Conservation (phyloP, 106 monocot genomes). For the Gastrodia elata region DNA sequence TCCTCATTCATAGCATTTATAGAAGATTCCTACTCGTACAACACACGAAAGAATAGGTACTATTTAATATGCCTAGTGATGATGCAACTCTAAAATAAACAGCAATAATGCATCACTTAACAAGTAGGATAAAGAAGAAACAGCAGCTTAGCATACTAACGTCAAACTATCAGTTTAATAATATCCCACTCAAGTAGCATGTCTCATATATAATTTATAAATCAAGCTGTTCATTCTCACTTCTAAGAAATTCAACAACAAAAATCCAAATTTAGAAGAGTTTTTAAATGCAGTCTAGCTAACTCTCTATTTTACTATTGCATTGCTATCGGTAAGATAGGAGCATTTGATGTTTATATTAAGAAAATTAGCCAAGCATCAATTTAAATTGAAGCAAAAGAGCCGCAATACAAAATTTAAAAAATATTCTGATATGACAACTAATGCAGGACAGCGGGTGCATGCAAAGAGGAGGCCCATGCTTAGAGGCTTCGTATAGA, state of each 20-base stretch:
- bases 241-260: not conserved
- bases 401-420: not conserved
- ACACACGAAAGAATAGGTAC: not conserved
- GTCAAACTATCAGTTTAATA: not conserved
- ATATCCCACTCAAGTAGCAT: not conserved
- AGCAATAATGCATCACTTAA: not conserved
- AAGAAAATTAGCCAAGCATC: not conserved
- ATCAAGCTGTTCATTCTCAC: not conserved
- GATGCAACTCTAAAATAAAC: not conserved
- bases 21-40: conserved; percentile 45
- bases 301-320: not conserved
- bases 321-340: not conserved
- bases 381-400: not conserved
- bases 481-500: no score
- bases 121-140: not conserved
- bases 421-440: not conserved
- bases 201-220: not conserved
- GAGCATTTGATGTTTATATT: not conserved
- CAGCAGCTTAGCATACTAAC: not conserved
- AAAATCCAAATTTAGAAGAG: not conserved
- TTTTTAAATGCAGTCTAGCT: not conserved
- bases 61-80: not conserved
- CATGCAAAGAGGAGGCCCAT: no score
- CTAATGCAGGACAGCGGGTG: no score
- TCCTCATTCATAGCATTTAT: conserved; percentile 95